Conservation (phyloP, 306 rosid genomes). For the Acacia crassicarpa region DNA sequence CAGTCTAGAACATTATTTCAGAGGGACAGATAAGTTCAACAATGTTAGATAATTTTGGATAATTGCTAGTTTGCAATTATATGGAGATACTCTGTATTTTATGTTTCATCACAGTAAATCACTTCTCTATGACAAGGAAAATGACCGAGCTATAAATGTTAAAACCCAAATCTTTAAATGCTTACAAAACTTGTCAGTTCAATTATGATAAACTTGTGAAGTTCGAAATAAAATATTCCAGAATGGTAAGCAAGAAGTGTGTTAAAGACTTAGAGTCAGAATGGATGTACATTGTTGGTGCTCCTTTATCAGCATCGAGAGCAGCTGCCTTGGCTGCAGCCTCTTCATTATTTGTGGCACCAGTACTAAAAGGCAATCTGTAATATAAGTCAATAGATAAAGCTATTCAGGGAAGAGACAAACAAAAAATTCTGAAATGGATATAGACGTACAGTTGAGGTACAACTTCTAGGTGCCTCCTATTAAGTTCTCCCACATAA, state of each 20-base stretch:
- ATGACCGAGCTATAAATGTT: neutral
- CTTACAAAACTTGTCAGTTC: neutral
- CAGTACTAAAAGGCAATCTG: slow-evolving; percentile 54
- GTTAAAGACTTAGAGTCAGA: slow-evolving; percentile 27
- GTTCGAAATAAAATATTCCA: slow-evolving; percentile 10
- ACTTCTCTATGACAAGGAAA: slow-evolving; percentile 15
- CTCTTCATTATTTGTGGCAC: slow-evolving; percentile 61
- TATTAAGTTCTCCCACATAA: neutral
- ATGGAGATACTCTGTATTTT: neutral
- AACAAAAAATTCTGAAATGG: neutral
- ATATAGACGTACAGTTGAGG: neutral
- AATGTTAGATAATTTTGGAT: slow-evolving; percentile 8
- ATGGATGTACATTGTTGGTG: slow-evolving; percentile 71
- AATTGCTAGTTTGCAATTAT: neutral
- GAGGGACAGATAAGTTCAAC: neutral
- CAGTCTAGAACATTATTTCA: neutral
- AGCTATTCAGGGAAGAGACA: slow-evolving; percentile 8
- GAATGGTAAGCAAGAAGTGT: slow-evolving; percentile 23
- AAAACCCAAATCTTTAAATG: slow-evolving; percentile 1
- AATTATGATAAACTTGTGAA: neutral
- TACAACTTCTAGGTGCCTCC: neutral
- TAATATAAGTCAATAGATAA: slow-evolving; percentile 1
- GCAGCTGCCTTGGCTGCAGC: slow-evolving; percentile 79
- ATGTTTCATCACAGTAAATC: slow-evolving; percentile 1
- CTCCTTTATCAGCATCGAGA: slow-evolving; percentile 64